These are phyloP conservation scores for Fulvia fulva DNA, from an alignment of 2,329 filamentous ascomycete species.

Conservation along the genomic window DNA sequence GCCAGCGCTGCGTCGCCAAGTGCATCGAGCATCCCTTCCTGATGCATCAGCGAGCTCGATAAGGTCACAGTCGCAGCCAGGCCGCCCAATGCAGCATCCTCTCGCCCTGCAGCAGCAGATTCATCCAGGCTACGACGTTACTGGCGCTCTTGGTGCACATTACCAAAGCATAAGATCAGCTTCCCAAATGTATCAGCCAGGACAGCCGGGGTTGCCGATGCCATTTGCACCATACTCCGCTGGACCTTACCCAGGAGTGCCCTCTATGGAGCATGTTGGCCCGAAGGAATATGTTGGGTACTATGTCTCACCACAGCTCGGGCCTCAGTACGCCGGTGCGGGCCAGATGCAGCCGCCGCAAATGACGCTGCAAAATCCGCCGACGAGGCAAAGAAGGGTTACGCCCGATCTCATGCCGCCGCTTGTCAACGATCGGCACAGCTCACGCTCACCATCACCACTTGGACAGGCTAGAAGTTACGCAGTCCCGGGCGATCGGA, in stretches of 20 bases:
- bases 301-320: constrained; percentile 41
- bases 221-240: constrained; percentile 19
- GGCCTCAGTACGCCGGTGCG: constrained; percentile 29
- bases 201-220: constrained; percentile 23
- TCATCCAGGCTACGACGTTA: constrained; percentile 39
- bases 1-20: constrained; percentile 40
- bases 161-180: constrained; percentile 31
- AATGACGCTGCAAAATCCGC: constrained; percentile 37
- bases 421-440: constrained; percentile 28
- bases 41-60: constrained; percentile 39
- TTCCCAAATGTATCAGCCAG: constrained; percentile 26
- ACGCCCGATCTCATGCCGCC: constrained; percentile 41
- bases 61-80: constrained; percentile 50
- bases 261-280: constrained; percentile 32
- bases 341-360: constrained; percentile 33
- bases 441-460: constrained; percentile 45
- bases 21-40: constrained; percentile 43
- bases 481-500: constrained; percentile 28
- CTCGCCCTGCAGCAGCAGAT: constrained; percentile 35
- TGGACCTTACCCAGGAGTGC: background rate
- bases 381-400: constrained; percentile 39
- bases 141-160: constrained; percentile 30
- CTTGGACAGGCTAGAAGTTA: constrained; percentile 42
- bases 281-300: constrained; percentile 52
- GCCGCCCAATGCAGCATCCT: constrained; percentile 41